These are phyloP conservation scores for Backusella tuberculispora DNA, from an alignment of 192 early-diverging fungal species.

Conservation along the genomic window DNA sequence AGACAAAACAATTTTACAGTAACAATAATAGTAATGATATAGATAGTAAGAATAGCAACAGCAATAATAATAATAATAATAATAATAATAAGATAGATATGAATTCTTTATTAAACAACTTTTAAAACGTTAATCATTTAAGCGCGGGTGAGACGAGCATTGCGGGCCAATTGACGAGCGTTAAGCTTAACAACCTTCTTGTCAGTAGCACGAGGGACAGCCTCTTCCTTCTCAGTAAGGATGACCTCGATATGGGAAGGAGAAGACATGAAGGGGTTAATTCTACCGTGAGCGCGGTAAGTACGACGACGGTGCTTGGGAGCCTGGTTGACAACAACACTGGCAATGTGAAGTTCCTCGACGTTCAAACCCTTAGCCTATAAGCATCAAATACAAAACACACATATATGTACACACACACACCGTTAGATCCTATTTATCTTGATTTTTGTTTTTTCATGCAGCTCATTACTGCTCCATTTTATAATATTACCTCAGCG, in stretches of 20 bases:
- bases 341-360: constrained; percentile 86
- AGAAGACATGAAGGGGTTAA: constrained; percentile 88
- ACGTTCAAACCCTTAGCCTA: constrained; percentile 84
- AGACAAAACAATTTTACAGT: background rate
- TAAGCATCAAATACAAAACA: constrained; percentile 30
- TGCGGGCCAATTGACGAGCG: constrained; percentile 55
- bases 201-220: constrained; percentile 68
- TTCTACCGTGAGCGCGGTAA: constrained; percentile 98
- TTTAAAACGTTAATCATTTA: background rate
- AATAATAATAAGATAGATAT: background rate
- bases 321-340: constrained; percentile 97
- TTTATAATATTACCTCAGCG: constrained; percentile 69
- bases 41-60: background rate
- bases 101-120: constrained; percentile 11
- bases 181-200: constrained; percentile 53
- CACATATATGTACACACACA: background rate
- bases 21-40: background rate
- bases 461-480: background rate
- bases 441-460: background rate
- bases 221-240: constrained; percentile 86
- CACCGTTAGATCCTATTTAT: background rate
- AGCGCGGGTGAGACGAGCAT: constrained; percentile 41
- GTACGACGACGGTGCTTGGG: constrained; percentile 95
- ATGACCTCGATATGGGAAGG: constrained; percentile 97
- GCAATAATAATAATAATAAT: background rate